Base-by-base conservation (phyloP, 352 stramenopile genomes). In the Phytophthora nicotianae region DNA sequence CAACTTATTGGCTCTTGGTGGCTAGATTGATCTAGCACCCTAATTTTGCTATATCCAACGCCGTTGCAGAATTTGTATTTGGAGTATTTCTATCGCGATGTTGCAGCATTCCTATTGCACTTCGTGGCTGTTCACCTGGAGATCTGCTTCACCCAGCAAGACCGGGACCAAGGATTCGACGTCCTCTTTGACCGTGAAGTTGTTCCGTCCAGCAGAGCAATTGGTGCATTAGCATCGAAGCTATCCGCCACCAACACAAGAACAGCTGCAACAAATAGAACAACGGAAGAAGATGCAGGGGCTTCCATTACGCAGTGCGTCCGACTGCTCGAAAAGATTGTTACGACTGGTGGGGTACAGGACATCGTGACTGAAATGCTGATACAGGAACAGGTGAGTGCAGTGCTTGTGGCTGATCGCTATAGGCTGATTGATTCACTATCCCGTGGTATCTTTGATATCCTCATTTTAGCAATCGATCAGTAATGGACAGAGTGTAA, bases 81-180 rank as follows among this genome's bases (percentile, higher is more conserved):
- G 24, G 74, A 83, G 16, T 13, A 60, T 17, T 77, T 85, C 47
- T 92, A 90, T 43, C 75, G 81, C 4, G 81, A 90, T 2, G 65
- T 90, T 13, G 55, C 68, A 7, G 51, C 47, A 11, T 89, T 90
- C 29, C 16, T 89, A 26, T 43, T 92, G 41, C 58, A 58, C 10
- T 90, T 89, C 38, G 83, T 89, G 17, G 62, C 71, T 5, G 56
- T 83, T 19, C 75, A 79, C 55, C 21, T 90, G 3, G 79, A 88
- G 23, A 59, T 67, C 5, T 77, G 75, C 49, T 84, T 92, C 41
- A 75, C 69, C 9, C 52, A 65, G 16, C 38, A 61, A 19, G 73
- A 90, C 53, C 81, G 77, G 8, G 8, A 58, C 9, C 61, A 61
- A 17, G 63, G 58, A n/a, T 80, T 90, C 40, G 81, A 90, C 55